These are phyloP conservation scores for Leucogyrophana mollusca DNA, from an alignment of 768 basidiomycete genomes.

Conservation along the genomic window DNA sequence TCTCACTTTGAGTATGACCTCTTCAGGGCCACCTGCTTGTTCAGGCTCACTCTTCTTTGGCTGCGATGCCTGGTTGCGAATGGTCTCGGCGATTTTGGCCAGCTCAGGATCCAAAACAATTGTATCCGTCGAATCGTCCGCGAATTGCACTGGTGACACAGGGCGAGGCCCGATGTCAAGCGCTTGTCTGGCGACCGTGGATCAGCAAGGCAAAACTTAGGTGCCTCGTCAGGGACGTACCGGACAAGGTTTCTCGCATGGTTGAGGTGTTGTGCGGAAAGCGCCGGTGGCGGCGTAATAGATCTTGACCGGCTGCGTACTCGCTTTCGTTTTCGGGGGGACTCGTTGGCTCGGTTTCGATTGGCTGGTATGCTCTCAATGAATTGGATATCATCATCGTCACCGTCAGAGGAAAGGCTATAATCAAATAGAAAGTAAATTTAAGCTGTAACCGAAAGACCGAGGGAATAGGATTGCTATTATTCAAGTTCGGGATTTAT, in stretches of 20 bases:
- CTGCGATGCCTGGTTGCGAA: constrained; percentile 27
- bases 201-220: constrained; percentile 4
- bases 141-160: constrained; percentile 44
- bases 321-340: constrained; percentile 43
- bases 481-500: constrained; percentile 20
- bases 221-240: constrained; percentile 34
- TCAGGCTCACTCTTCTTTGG: constrained; percentile 19
- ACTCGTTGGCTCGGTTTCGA: constrained; percentile 4
- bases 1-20: constrained; percentile 52
- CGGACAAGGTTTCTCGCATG: constrained; percentile 59
- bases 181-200: constrained; percentile 38
- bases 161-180: constrained; percentile 41
- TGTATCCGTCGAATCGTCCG: constrained; percentile 47
- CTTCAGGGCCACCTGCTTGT: constrained; percentile 30
- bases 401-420: constrained; percentile 40
- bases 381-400: constrained; percentile 45
- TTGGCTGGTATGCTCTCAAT: constrained; percentile 32
- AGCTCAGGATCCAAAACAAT: constrained; percentile 63
- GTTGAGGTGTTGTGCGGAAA: constrained; percentile 53
- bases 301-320: constrained; percentile 65
- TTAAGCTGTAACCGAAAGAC: neutral
- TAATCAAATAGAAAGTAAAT: neutral
- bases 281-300: constrained; percentile 71
- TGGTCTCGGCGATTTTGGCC: constrained; percentile 48
- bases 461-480: constrained; percentile 10